phyloP scores from a whole-genome alignment of 768 basidiomycete genomes.

The Collybia nuda region DNA sequence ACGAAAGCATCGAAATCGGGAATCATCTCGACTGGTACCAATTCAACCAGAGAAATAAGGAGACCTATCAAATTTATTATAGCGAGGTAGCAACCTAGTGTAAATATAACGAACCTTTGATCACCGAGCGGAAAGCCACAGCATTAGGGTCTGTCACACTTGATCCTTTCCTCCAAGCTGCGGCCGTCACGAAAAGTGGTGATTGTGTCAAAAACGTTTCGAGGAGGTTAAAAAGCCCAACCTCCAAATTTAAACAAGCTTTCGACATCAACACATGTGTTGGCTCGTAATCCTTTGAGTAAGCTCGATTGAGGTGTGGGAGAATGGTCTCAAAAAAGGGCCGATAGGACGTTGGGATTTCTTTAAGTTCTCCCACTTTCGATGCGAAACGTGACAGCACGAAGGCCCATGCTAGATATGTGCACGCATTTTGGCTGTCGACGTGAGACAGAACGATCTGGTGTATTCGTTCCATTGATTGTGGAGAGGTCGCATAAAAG shows the following conservation, averaged over 20 bases:
- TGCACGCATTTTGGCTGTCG: conserved; percentile 64
- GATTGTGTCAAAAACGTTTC: conserved; percentile 61
- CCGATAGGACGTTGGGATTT: conserved; percentile 54
- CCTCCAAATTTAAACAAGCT: conserved; percentile 55
- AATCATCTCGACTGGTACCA: conserved; percentile 75
- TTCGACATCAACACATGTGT: conserved; percentile 57
- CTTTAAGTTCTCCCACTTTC: conserved; percentile 43
- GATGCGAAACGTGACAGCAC: conserved; percentile 65
- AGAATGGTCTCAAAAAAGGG: conserved; percentile 55
- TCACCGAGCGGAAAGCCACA: conserved; percentile 74
- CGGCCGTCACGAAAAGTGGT: conserved; percentile 73
- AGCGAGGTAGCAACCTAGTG: neutral
- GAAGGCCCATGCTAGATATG: conserved; percentile 84
- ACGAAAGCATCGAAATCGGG: conserved; percentile 71
- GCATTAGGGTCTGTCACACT: conserved; percentile 74
- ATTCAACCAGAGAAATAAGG: conserved; percentile 70
- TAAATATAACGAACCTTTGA: conserved; percentile 63
- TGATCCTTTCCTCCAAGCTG: conserved; percentile 69
- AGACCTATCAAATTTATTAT: conserved; percentile 56
- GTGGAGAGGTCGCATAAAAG: conserved; percentile 62
- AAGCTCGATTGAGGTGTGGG: conserved; percentile 37
- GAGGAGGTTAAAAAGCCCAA: conserved; percentile 59
- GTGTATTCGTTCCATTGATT: conserved; percentile 66
- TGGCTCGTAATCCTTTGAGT: conserved; percentile 60
- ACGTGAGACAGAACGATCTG: conserved; percentile 59